Percentiles rank a stretch among this genome's conserved stretches.
These are phyloP conservation scores for Pseudogymnoascus sp. DNA, from an alignment of 2,329 filamentous ascomycete genomes.

Conservation along the genomic window DNA sequence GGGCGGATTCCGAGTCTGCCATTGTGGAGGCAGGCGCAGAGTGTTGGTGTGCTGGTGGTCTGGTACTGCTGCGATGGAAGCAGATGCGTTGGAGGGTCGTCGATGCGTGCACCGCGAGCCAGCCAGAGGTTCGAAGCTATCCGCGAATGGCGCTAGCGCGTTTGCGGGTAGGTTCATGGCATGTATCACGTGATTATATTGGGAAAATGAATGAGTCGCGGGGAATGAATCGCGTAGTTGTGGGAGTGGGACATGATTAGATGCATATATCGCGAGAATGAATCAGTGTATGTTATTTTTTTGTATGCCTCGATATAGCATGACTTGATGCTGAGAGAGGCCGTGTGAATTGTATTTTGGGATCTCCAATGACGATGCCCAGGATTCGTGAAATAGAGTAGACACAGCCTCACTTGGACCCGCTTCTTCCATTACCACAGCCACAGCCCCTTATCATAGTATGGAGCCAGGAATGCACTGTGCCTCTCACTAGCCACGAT, in stretches of 20 bases:
- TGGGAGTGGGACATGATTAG: neutral
- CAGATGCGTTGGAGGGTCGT: neutral
- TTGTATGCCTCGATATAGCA: neutral
- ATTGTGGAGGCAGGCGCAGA: constrained; percentile 31
- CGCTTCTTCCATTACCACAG: neutral
- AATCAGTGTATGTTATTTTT: neutral
- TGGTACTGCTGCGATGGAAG: neutral
- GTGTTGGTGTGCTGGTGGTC: neutral
- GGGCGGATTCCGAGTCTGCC: constrained; percentile 54
- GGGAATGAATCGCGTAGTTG: neutral
- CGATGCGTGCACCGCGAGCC: neutral
- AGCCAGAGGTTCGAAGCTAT: neutral
- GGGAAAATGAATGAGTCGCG: neutral
- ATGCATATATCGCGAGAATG: neutral
- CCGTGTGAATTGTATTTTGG: neutral
- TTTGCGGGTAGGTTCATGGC: neutral
- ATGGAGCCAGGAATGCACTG: neutral
- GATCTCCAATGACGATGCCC: constrained; percentile 3
- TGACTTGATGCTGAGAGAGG: neutral
- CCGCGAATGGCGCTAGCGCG: neutral
- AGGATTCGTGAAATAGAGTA: neutral
- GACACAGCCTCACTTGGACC: neutral
- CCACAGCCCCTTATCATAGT: constrained; percentile 1
- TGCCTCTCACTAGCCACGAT: neutral
- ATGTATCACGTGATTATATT: neutral